Conservation (phyloP, 2,329 filamentous ascomycete species). For the Emmonsia crescens region DNA sequence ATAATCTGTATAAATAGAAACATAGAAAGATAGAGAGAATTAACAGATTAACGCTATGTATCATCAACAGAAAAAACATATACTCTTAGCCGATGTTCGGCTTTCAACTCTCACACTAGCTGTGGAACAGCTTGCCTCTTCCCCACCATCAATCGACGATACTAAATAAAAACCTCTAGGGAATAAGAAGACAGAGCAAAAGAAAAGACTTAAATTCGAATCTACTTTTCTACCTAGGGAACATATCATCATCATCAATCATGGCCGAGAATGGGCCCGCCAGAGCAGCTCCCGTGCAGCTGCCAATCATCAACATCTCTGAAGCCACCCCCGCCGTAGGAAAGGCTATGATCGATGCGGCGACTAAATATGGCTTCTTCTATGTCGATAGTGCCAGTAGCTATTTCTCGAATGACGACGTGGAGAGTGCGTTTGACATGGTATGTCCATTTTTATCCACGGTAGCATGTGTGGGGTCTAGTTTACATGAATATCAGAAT, state of each 20-base stretch:
- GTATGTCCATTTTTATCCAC: constrained; percentile 37
- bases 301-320: constrained; percentile 77
- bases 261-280: background rate
- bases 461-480: background rate
- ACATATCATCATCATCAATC: background rate
- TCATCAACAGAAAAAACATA: background rate
- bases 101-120: background rate
- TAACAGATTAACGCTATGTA: background rate
- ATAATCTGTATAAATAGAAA: too few species aligned
- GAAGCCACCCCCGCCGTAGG: constrained; percentile 50
- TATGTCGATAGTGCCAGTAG: constrained; percentile 68
- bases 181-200: background rate
- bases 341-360: constrained; percentile 63
- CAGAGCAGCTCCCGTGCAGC: constrained; percentile 30
- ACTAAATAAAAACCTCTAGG: too few species aligned
- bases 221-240: background rate
- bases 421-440: constrained; percentile 62
- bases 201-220: background rate
- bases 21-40: background rate
- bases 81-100: background rate
- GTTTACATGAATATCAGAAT: background rate
- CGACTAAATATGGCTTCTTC: constrained; percentile 74
- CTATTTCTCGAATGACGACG: constrained; percentile 54
- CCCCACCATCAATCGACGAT: background rate
- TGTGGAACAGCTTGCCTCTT: background rate